Base-by-base conservation (phyloP, 345 rosid genomes). In the Stellera chamaejasme region DNA sequence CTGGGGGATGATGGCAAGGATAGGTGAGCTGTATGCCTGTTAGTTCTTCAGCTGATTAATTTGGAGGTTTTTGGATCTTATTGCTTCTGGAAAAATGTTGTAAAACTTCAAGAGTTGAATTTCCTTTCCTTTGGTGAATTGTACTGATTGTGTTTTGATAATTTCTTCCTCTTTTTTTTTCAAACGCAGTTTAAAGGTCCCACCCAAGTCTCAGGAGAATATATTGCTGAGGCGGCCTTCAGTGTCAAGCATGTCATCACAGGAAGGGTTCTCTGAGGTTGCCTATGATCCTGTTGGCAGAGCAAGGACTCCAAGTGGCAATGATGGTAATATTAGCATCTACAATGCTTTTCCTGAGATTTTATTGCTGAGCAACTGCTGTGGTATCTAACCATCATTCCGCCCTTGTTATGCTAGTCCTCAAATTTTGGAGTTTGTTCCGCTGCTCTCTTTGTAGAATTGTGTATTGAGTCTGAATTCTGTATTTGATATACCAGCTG, bases 11-110 rank as follows among this genome's bases (percentile, higher is more conserved):
- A 61, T 12, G 19, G 53, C 44, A 68, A 64, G 57, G 77, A 69
- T 45, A 69, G 66, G 90, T 83, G 68, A 74, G 86, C 58, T 61
- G 48, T 49, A 13, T 25, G n/a, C 10, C 36, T 13, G 2, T 41
- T 5, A 51, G 10, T 55, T 25, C 1, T 8, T 32, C 49, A 43
- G 46, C 44, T 26, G 27, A 27, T 27, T 13, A 7, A 32, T 32
- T 19, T 59, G 14, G 13, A 51, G n/a, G 6, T 23, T 39, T 13
- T 5, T 41, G 52, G 25, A 44, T 56, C 41, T 13, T 10, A 3
- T 46, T 28, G 11, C 6, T 13, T 14, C 49, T 48, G 5, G 43
- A 25, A 7, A n/a, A n/a, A 27, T 26, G 13, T 27, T 23, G 13
- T 7, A 14, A 6, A 23, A 57, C 50, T 25, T 45, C n/a, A 12